These are phyloP conservation scores for Phylloporus gajari DNA, from an alignment of 1,284 basidiomycete species.

Conservation along the genomic window DNA sequence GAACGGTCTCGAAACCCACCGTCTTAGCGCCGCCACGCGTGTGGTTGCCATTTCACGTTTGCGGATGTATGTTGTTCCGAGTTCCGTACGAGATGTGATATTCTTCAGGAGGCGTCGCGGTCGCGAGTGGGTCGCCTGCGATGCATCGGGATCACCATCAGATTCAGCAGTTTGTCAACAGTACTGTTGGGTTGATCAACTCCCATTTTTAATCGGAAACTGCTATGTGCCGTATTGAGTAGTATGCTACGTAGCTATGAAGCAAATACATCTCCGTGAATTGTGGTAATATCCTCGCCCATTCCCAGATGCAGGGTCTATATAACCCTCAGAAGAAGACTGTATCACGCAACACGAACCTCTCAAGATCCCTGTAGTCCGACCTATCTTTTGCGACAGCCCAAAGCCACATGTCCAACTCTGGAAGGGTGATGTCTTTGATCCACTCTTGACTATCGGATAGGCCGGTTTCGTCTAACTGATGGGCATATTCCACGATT, in stretches of 20 bases:
- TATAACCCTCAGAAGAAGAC: constrained; percentile 64
- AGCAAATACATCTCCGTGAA: constrained; percentile 7
- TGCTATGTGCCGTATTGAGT: constrained; percentile 9
- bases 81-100: constrained; percentile 23
- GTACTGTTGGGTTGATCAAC: constrained; percentile 14
- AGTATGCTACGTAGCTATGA: neutral
- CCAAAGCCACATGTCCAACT: constrained; percentile 82
- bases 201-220: constrained; percentile 19
- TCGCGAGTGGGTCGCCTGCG: constrained; percentile 14
- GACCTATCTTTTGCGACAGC: constrained; percentile 76
- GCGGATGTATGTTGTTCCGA: constrained; percentile 14
- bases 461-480: constrained; percentile 49
- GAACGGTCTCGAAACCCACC: constrained; percentile 14
- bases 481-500: constrained; percentile 66
- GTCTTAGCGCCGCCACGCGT: constrained; percentile 16
- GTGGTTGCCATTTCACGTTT: constrained; percentile 22
- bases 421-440: constrained; percentile 64
- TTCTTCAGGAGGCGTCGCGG: constrained; percentile 15
- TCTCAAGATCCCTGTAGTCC: constrained; percentile 70
- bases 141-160: constrained; percentile 23
- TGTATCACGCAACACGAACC: constrained; percentile 72
- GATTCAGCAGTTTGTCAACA: constrained; percentile 13
- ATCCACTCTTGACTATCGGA: constrained; percentile 58
- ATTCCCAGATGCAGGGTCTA: constrained; percentile 10
- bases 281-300: constrained; percentile 1